These are phyloP conservation scores for Penicillium lividum DNA, from an alignment of 495 filamentous ascomycete species.

Conservation along the genomic window DNA sequence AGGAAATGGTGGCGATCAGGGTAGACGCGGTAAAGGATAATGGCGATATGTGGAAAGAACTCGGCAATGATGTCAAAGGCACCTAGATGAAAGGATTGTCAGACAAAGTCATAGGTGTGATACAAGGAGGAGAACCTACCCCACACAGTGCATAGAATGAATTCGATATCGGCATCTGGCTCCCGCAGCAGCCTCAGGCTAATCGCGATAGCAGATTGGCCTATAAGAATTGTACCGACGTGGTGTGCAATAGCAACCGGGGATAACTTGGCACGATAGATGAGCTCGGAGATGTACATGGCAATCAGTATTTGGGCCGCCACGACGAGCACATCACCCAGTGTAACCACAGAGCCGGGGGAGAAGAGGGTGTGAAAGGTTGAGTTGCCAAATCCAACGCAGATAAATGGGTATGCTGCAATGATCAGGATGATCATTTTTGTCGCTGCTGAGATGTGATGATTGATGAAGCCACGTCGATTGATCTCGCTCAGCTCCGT, in stretches of 20 bases:
- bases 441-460: constrained; percentile 49
- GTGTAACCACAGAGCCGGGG: constrained; percentile 30
- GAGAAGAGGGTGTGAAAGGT: constrained; percentile 36
- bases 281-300: constrained; percentile 52
- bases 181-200: constrained; percentile 39
- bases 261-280: constrained; percentile 46
- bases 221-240: constrained; percentile 49
- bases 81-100: constrained; percentile 26
- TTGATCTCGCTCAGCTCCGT: constrained; percentile 36
- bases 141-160: constrained; percentile 51
- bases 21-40: constrained; percentile 49
- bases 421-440: constrained; percentile 46
- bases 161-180: constrained; percentile 49
- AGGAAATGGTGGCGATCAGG: constrained; percentile 43
- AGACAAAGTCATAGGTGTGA: not conserved
- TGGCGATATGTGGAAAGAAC: constrained; percentile 51
- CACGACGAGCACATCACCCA: constrained; percentile 47
- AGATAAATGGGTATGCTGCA: constrained; percentile 48
- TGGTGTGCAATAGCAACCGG: constrained; percentile 48
- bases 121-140: constrained; percentile 29
- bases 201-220: constrained; percentile 47
- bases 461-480: constrained; percentile 51
- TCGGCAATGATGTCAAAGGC: constrained; percentile 53
- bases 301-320: constrained; percentile 46
- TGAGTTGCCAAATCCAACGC: constrained; percentile 35